These are phyloP conservation scores for Ustilago lituana DNA, from an alignment of 1,284 basidiomycete species.

Conservation along the genomic window DNA sequence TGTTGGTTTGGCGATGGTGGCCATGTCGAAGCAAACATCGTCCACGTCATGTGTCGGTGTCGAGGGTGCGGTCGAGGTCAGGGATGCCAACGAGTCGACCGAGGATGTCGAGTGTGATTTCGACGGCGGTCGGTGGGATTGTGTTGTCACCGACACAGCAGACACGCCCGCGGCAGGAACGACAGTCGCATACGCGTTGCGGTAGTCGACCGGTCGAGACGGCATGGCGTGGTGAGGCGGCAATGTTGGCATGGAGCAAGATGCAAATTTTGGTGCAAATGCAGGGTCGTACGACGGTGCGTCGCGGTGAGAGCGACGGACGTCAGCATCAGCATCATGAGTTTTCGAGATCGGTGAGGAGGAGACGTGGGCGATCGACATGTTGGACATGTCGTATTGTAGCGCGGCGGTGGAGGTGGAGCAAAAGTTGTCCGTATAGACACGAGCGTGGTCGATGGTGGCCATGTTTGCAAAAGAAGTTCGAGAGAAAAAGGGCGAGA, in stretches of 20 bases:
- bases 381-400: constrained; percentile 27
- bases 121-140: constrained; percentile 24
- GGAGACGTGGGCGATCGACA: constrained; percentile 28
- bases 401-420: constrained; percentile 16
- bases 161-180: constrained; percentile 15
- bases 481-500: not conserved
- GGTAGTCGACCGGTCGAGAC: constrained; percentile 12
- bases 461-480: constrained; percentile 12
- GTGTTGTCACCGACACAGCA: constrained; percentile 10
- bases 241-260: not conserved
- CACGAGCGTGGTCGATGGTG: constrained; percentile 9
- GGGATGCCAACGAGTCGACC: constrained; percentile 23
- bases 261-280: constrained; percentile 5
- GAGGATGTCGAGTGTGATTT: constrained; percentile 37
- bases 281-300: not conserved
- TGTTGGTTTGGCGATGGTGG: constrained; percentile 21
- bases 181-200: constrained; percentile 13
- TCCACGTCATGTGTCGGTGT: constrained; percentile 31
- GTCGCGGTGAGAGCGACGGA: not conserved
- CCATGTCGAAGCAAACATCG: constrained; percentile 31
- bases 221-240: not conserved
- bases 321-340: constrained; percentile 1
- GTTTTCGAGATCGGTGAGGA: constrained; percentile 10
- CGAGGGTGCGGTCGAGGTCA: constrained; percentile 19
- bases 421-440: constrained; percentile 21